A percentile compares a stretch with the other conserved stretches of the same genome.
phyloP scores from a whole-genome alignment of 2,329 filamentous ascomycete species.

The Stylonectria norvegica region DNA sequence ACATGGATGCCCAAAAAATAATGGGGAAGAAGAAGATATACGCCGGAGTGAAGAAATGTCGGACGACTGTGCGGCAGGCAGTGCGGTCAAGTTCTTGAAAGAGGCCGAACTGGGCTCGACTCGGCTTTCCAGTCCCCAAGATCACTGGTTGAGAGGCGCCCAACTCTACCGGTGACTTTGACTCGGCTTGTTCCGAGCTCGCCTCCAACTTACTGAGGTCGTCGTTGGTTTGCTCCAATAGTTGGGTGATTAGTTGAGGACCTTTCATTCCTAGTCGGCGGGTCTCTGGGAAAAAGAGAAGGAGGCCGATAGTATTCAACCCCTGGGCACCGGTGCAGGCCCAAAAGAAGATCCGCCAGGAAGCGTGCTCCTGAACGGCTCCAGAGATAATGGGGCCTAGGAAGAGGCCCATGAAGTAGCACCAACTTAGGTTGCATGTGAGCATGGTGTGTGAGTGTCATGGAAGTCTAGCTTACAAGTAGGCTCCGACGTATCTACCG shows the following conservation, averaged over 20 bases:
- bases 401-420: not conserved
- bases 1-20: not conserved
- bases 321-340: not conserved
- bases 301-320: not conserved
- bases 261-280: not conserved
- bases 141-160: not conserved
- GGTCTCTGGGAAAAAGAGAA: not conserved
- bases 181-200: not conserved
- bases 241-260: not conserved
- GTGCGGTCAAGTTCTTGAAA: not conserved
- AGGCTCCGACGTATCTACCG: not conserved
- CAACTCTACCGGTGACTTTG: not conserved
- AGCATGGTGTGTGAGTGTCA: not conserved
- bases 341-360: not conserved
- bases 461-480: not conserved
- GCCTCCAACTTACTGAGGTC: not conserved
- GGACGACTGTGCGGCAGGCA: not conserved
- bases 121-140: not conserved
- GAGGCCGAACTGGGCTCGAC: not conserved
- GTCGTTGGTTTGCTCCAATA: not conserved
- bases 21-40: not conserved
- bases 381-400: not conserved
- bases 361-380: not conserved
- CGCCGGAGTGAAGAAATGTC: not conserved
- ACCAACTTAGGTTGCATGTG: not conserved